Evolutionary conservation across 495 filamentous ascomycete genomes (phyloP), one percentile per base, ranked within the genome.

Genomic region (Cercophora scortea): DNA sequence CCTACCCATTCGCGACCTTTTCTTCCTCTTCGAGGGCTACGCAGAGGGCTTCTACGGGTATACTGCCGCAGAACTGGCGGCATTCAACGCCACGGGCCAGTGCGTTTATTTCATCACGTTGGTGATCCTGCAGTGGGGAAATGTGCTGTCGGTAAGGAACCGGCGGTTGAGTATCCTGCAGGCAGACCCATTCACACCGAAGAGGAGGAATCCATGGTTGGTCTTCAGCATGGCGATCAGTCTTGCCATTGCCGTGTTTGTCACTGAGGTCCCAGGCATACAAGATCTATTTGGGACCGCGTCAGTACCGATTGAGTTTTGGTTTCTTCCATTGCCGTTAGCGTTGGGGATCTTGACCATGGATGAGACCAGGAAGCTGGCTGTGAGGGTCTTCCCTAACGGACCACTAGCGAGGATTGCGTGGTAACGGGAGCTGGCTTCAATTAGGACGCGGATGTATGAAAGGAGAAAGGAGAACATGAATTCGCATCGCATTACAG

Each of bases 131-230:
- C 74, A 78, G 51, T 78, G 74, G 75, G 73, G 72, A 33, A 77
- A 78, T 45, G 70, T 78, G 18, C 66, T 78, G 3, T 64, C 68
- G 1, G 69, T 78, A 10, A 73, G 76, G 32, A 79, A 70, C 52
- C 73, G 73, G 52, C 72, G 74, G 41, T 63, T 77, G 53, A 76
- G 72, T 32, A 61, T 79, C 43, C 59, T 78, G 7, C 75, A 78
- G 47, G 76, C 76, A 6, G 76, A 78, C 46, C 77, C 78, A 2
- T 63, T 80, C 52, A 70, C 73, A 34, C 63, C 67, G 55, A 50
- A 67, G 38, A 63, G 75, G 2, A 71, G 75, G 25, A 80, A 80
- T 51, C 71, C 70, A 0, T 79, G 75, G 72, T 66, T 79, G 1
- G 58, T 76, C 4, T 57, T 70, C 9, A 43, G 69, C 0, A 73